Conservation (phyloP, 176 grass and related monocot species). For the Oryza meridionalis region DNA sequence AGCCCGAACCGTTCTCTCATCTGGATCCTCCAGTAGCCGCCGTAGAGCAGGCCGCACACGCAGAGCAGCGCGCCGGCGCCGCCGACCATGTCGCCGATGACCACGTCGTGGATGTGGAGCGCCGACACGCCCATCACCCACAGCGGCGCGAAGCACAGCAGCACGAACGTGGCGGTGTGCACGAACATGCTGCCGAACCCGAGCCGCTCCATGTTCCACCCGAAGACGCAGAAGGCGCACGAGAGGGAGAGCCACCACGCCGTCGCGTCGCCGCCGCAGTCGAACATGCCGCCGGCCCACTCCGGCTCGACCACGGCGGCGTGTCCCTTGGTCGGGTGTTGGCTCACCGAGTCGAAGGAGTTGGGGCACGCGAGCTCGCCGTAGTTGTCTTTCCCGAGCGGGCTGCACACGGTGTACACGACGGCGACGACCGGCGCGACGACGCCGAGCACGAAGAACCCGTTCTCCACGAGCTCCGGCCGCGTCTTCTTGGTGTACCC, state of each 20-base stretch:
- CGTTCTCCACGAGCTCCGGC: conserved; percentile 51
- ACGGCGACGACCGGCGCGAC: conserved; percentile 55
- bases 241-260: conserved; percentile 47
- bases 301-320: conserved; percentile 53
- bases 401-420: conserved; percentile 59
- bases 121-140: conserved; percentile 78
- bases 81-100: conserved; percentile 54
- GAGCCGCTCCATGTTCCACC: conserved; percentile 83
- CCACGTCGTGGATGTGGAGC: conserved; percentile 52
- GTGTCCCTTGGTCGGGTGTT: not conserved
- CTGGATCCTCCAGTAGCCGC: conserved; percentile 83
- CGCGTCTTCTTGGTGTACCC: conserved; percentile 42
- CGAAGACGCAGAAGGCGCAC: conserved; percentile 78
- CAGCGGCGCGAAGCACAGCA: conserved; percentile 72
- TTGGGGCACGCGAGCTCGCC: not conserved
- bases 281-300: conserved; percentile 66
- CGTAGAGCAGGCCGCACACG: conserved; percentile 63
- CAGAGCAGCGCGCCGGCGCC: conserved; percentile 59
- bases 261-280: conserved; percentile 35
- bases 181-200: conserved; percentile 72
- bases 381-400: conserved; percentile 42
- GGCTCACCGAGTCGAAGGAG: not conserved
- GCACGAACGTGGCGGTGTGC: conserved; percentile 64
- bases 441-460: conserved; percentile 54
- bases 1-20: conserved; percentile 62